Percentiles rank a stretch among this genome's conserved stretches.
phyloP scores from a whole-genome alignment of 1,139 yeast genomes.

The Sugiyamaella grinbergsii region DNA sequence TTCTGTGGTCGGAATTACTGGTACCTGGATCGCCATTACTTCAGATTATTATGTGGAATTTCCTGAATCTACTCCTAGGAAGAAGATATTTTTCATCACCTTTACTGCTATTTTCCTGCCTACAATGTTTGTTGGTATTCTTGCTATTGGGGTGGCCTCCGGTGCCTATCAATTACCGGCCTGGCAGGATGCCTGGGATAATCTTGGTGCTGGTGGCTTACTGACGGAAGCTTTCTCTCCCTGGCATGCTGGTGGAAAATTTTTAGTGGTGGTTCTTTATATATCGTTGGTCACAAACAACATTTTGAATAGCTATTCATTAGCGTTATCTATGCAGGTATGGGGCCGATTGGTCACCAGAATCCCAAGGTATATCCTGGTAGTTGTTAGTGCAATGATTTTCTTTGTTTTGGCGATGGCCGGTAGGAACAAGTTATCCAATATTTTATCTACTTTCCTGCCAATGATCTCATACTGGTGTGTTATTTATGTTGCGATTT shows the following conservation, averaged over 20 bases:
- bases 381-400: conserved; percentile 62
- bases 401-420: conserved; percentile 58
- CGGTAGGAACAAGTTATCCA: conserved; percentile 74
- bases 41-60: conserved; percentile 82
- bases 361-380: conserved; percentile 81
- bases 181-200: conserved; percentile 61
- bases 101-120: conserved; percentile 71
- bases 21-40: conserved; percentile 90
- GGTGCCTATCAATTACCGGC: conserved; percentile 60
- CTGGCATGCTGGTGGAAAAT: conserved; percentile 82
- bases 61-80: conserved; percentile 70
- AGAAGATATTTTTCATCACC: conserved; percentile 60
- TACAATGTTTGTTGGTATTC: conserved; percentile 73
- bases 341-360: conserved; percentile 62
- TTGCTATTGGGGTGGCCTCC: conserved; percentile 71
- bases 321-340: conserved; percentile 78
- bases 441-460: conserved; percentile 79
- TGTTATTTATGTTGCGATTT: conserved; percentile 71
- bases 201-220: conserved; percentile 77
- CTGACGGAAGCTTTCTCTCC: conserved; percentile 65
- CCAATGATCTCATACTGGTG: conserved; percentile 97
- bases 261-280: conserved; percentile 66
- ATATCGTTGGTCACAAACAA: conserved; percentile 79
- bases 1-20: conserved; percentile 73
- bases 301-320: conserved; percentile 78